Base-by-base conservation (phyloP, 1,284 basidiomycete species). In the Cystobasidiaceae sp. region DNA sequence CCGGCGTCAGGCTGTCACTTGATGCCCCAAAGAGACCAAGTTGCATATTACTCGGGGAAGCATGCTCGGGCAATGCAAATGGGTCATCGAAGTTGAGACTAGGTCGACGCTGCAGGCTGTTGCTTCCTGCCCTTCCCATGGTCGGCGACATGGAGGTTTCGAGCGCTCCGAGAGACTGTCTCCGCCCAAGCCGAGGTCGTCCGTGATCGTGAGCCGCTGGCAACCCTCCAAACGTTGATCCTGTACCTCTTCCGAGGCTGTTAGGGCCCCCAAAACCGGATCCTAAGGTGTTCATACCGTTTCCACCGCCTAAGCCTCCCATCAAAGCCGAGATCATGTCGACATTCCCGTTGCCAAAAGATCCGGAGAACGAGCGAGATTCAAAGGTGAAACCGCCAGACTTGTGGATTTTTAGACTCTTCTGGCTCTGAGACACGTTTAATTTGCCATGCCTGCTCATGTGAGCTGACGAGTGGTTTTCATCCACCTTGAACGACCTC, bases 331-430 rank as follows among this genome's bases (percentile, higher is more conserved):
- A 21, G 1, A 56, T 28, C 54, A 56, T 56, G 25, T 49, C 41
- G 15, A 25, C 30, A 27, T 32, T 51, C n/a, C 61, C 51, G n/a
- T 9, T 15, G n/a, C 41, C 41, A 33, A 55, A 56, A 0, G 61
- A 56, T 41, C 51, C 61, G 19, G 46, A 51, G 19, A 64, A 55
- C n/a, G 61, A 46, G 9, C 23, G 23, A 8, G 52, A 64, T 30
- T 55, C 51, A n/a, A 55, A 64, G 17, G 61, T 64, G 17, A 64
- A 46, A n/a, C 61, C 43, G 15, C 51, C 52, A 11, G 34, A 39
- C 34, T 56, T 55, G 51, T 64, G 39, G n/a, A 55, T 30, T 33
- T 64, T 56, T 13, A 64, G 33, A n/a, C 28, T 64, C 21, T 32
- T 55, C 21, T 55, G 41, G 19, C 37, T 41, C 44, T 56, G 51